phyloP scores from a whole-genome alignment of 139 green algal genomes.

The Asterochloris sp. region DNA sequence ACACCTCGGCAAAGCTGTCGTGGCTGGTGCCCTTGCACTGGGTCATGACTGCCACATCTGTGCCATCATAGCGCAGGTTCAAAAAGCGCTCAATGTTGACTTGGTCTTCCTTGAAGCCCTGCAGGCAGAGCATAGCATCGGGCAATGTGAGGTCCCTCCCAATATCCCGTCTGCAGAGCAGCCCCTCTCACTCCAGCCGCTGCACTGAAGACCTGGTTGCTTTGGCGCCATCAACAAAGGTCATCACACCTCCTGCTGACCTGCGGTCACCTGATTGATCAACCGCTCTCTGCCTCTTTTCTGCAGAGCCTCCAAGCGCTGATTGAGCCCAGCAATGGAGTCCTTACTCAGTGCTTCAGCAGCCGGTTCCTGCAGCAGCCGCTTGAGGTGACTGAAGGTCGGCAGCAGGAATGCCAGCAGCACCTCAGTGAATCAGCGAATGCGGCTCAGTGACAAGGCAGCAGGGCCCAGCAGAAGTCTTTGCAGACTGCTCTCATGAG shows the following conservation, averaged over 20 bases:
- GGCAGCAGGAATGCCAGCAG: background rate
- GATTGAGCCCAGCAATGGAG: slow-evolving; percentile 34
- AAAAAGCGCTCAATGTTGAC: slow-evolving; percentile 73
- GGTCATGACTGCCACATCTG: slow-evolving; percentile 93
- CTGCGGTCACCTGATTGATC: slow-evolving; percentile 33
- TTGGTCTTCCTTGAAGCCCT: slow-evolving; percentile 61
- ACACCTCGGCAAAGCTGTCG: slow-evolving; percentile 31
- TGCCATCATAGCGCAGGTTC: slow-evolving; percentile 91
- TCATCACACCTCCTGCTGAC: no score
- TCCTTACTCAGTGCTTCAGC: slow-evolving; percentile 33
- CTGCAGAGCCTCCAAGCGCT: slow-evolving; percentile 57
- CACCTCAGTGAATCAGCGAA: no score
- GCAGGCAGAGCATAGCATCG: background rate
- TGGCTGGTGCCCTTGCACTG: background rate
- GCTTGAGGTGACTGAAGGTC: background rate
- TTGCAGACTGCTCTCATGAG: no score
- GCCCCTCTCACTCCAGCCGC: no score
- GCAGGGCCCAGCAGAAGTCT: no score
- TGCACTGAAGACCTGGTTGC: no score
- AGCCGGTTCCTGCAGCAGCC: slow-evolving; percentile 50
- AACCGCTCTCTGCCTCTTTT: slow-evolving; percentile 37
- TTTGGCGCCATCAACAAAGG: no score
- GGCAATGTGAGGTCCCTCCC: no score
- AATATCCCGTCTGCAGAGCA: no score
- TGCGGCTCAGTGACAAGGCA: no score